Evolutionary conservation across 225 moss, liverwort and hornwort genomes (phyloP).

Genomic region (Rhytidiadelphus loreus): DNA sequence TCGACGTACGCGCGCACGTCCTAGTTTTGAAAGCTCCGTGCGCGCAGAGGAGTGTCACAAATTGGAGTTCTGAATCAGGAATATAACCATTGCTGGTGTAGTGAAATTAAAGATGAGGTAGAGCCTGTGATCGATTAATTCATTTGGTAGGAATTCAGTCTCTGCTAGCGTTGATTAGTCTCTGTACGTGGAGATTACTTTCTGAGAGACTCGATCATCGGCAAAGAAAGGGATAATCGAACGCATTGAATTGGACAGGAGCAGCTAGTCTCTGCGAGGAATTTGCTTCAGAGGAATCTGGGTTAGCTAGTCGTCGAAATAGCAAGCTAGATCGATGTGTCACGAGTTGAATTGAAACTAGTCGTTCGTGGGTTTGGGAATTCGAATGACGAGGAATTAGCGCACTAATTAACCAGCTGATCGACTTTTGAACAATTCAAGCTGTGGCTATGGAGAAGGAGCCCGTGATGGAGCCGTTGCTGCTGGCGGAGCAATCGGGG

Average conservation of each 20-base stretch:
- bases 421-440: neutral
- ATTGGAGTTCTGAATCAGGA: neutral
- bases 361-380: neutral
- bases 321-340: neutral
- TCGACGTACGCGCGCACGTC: no score
- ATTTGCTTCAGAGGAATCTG: neutral
- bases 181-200: neutral
- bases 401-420: no score
- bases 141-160: neutral
- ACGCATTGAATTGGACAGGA: neutral
- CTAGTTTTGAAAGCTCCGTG: neutral
- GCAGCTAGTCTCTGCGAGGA: neutral
- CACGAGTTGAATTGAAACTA: neutral
- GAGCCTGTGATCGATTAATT: neutral
- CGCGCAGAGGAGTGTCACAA: neutral
- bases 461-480: neutral
- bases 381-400: neutral
- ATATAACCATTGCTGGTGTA: no score
- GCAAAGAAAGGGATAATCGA: neutral
- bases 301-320: neutral
- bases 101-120: neutral
- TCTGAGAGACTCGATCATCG: neutral
- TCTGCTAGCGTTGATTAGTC: neutral
- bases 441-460: constrained; percentile 4
- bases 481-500: neutral